Evolutionary conservation across 768 basidiomycete genomes (phyloP), one percentile per base, ranked within the genome.

Genomic region (Jaapia argillacea): DNA sequence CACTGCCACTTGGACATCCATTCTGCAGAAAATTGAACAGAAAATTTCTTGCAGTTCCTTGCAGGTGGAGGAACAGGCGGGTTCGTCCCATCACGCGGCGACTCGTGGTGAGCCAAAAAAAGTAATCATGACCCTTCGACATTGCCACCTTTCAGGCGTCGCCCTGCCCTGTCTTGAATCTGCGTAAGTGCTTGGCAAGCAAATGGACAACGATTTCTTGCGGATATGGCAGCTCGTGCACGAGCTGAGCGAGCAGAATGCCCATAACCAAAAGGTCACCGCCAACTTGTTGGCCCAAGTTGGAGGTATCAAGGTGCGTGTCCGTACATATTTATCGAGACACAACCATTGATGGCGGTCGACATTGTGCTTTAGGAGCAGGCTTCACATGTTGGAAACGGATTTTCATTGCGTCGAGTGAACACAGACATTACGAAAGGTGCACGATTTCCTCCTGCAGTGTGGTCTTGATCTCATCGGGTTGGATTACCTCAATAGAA

Each of bases 151-250:
- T n/a, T n/a, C n/a, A n/a, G n/a, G n/a, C n/a, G n/a, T n/a, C n/a
- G n/a, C n/a, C n/a, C n/a, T n/a, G n/a, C n/a, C n/a, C n/a, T n/a
- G n/a, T n/a, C n/a, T n/a, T n/a, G n/a, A n/a, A n/a, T n/a, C n/a
- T n/a, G n/a, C n/a, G n/a, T n/a, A n/a, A n/a, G n/a, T n/a, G n/a
- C n/a, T n/a, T n/a, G n/a, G n/a, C n/a, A n/a, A n/a, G n/a, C n/a
- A n/a, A n/a, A n/a, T n/a, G 75, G 84, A 85, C 51, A 69, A 59
- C 50, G 88, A 89, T 41, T 72, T 88, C 41, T 56, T 83, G 36
- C 72, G 83, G 20, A 75, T 86, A 40, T 89, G 84, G 81, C 75
- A 80, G 46, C 72, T 92, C 24, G 43, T 51, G 27, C 48, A 54
- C 3, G 69, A 71, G 41, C 62, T 71, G 24, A 58, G 59, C 4